These are phyloP conservation scores for Fraxinus americana DNA, from an alignment of 257 asterid genomes.

Conservation along the genomic window DNA sequence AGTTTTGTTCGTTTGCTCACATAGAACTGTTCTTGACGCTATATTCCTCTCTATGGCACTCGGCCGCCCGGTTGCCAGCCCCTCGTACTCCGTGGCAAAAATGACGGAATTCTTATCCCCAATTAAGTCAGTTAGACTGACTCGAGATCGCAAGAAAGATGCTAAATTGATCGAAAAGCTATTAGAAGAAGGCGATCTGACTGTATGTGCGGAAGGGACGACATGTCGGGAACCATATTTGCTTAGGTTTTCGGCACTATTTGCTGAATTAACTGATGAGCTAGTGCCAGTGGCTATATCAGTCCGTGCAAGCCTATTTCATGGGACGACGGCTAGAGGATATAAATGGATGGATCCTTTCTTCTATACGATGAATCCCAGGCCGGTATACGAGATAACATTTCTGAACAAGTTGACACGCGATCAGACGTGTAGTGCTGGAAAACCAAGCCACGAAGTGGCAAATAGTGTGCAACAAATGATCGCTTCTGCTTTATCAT, in stretches of 20 bases:
- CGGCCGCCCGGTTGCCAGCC: slow-evolving; percentile 24
- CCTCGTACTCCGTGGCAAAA: slow-evolving; percentile 32
- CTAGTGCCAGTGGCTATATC: slow-evolving; percentile 40
- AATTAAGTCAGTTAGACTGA: slow-evolving; percentile 23
- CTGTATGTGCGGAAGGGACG: slow-evolving; percentile 42
- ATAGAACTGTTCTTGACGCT: slow-evolving; percentile 27
- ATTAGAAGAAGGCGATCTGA: slow-evolving; percentile 19
- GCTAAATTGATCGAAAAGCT: slow-evolving; percentile 25
- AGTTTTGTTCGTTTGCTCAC: slow-evolving; percentile 30
- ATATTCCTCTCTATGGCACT: slow-evolving; percentile 25
- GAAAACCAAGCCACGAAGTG: slow-evolving; percentile 36
- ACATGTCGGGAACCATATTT: slow-evolving; percentile 44
- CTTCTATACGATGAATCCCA: slow-evolving; percentile 42
- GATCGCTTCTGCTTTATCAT: slow-evolving; percentile 32
- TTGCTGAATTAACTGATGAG: slow-evolving; percentile 36
- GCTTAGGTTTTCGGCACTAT: slow-evolving; percentile 36
- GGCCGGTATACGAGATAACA: slow-evolving; percentile 36
- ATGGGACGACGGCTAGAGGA: slow-evolving; percentile 45
- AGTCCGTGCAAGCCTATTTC: slow-evolving; percentile 23
- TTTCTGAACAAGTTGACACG: slow-evolving; percentile 37
- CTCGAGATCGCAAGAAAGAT: slow-evolving; percentile 24
- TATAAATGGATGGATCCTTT: slow-evolving; percentile 45
- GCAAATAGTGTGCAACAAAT: slow-evolving; percentile 45
- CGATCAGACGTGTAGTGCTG: slow-evolving; percentile 39
- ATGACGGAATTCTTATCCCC: slow-evolving; percentile 20